Conservation (phyloP, 2,329 filamentous ascomycete genomes). For the Beauveria sp. region DNA sequence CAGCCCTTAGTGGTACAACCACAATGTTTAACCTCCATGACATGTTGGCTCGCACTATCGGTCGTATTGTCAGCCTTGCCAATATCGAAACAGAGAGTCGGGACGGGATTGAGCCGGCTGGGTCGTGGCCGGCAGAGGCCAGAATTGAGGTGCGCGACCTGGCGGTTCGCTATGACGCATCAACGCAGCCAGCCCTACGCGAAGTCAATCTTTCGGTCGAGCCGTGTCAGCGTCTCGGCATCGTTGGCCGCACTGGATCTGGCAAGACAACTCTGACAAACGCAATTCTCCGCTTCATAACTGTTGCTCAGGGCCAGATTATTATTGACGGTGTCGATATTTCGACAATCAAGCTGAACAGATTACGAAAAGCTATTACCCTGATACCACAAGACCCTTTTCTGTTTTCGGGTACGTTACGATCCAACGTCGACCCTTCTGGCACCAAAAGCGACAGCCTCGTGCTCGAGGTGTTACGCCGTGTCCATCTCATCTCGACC, state of each 20-base stretch:
- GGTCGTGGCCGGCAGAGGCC: neutral
- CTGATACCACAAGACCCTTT: constrained; percentile 13
- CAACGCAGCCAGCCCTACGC: neutral
- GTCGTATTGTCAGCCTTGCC: constrained; percentile 1
- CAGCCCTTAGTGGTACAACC: neutral
- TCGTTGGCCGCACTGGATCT: constrained; percentile 12
- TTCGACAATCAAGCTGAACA: neutral
- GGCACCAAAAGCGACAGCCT: neutral
- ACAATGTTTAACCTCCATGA: neutral
- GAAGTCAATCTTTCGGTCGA: neutral
- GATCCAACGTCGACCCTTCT: constrained; percentile 5
- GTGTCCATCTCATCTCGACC: neutral
- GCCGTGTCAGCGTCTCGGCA: constrained; percentile 5
- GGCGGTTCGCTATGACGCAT: neutral
- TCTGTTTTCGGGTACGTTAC: constrained; percentile 4
- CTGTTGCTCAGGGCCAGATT: neutral
- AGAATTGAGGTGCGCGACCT: neutral
- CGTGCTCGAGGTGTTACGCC: neutral
- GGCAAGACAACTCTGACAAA: constrained; percentile 11
- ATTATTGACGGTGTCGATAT: constrained; percentile 2
- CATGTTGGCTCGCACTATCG: neutral
- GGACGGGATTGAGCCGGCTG: neutral
- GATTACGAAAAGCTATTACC: neutral
- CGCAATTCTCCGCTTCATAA: constrained; percentile 7
- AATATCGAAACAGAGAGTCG: constrained; percentile 1